Base-by-base conservation (phyloP, 805 yeast genomes). In the Cyberlindnera japonica region DNA sequence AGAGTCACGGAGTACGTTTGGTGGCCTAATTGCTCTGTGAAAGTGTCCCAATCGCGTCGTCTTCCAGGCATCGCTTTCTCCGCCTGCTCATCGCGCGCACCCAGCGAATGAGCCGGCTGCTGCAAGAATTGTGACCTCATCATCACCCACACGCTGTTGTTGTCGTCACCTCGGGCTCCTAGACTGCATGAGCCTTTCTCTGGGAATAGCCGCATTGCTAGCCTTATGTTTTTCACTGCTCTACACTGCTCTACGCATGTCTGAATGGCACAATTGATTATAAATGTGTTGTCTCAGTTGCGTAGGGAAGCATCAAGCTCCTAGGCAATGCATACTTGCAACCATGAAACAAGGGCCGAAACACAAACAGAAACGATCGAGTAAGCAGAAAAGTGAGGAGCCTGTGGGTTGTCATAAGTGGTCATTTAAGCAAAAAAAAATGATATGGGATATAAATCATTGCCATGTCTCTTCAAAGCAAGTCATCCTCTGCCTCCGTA, bases 401-500 rank as follows among this genome's bases (percentile, higher is more conserved):
- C n/a, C n/a, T n/a, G n/a, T n/a, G n/a, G n/a, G n/a, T n/a, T n/a
- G n/a, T 25, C 28, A 25, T 25, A 15, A 25, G 28, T 25, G 14
- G 28, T 25, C 28, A 15, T 25, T 15, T 7, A 12, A 13, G 11
- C 6, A 18, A 20, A 15, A 16, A 40, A 30, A 24, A 34, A 13
- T 9, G 20, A 13, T 12, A 26, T 15, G 26, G 16, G 19, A 32
- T 20, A n/a, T 14, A 26, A 27, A 19, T 14, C 10, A 18, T 21
- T 9, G 5, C 14, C 14, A 9, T 15, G 19, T 28, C 16, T 12
- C n/a, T n/a, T 54, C 47, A 57, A 18, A 57, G 48, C 32, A 57
- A 37, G 55, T 85, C 90, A 37, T 83, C 93, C 42, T 83, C 95
- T 35, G 79, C 83, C 39, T 76, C 80, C 26, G 79, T 76, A 35